These are phyloP conservation scores for Rhynchospora tenuis DNA, from an alignment of 176 grass and related monocot genomes.

Conservation along the genomic window DNA sequence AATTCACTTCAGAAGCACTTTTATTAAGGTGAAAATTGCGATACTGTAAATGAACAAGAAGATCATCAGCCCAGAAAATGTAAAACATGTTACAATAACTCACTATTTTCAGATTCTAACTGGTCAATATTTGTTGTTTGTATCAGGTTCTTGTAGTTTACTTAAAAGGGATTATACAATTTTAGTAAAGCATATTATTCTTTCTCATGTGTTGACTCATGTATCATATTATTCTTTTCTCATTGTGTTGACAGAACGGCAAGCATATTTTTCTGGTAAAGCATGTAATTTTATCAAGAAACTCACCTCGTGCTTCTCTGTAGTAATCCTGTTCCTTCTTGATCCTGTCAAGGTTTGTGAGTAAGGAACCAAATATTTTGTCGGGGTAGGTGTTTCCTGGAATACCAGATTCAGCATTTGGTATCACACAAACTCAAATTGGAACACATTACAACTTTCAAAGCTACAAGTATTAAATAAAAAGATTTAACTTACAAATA, in stretches of 20 bases:
- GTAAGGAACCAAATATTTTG: slow-evolving; percentile 53
- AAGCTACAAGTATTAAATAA: slow-evolving; percentile 13
- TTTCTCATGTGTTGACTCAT: not conserved
- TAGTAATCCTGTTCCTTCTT: slow-evolving; percentile 49
- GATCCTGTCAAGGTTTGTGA: slow-evolving; percentile 50
- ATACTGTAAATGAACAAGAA: slow-evolving; percentile 12
- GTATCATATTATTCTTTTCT: too few species aligned
- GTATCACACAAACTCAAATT: not conserved
- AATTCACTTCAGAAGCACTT: not conserved
- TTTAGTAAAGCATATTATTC: not conserved
- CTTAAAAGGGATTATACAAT: not conserved
- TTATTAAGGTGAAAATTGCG: not conserved
- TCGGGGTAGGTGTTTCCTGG: slow-evolving; percentile 66
- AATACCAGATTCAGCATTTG: slow-evolving; percentile 21
- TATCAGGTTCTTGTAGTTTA: not conserved
- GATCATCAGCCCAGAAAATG: not conserved
- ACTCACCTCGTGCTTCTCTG: slow-evolving; percentile 82
- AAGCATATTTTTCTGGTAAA: too few species aligned
- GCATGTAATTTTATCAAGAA: not conserved
- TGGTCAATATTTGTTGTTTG: not conserved
- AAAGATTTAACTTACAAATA: slow-evolving; percentile 63
- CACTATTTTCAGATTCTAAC: not conserved
- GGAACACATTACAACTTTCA: slow-evolving; percentile 17
- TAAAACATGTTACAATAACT: not conserved
- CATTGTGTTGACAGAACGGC: too few species aligned